A percentile compares a stretch with the other conserved stretches of the same genome.
These are phyloP conservation scores for Didymella pomorum DNA, from an alignment of 2,329 filamentous ascomycete species.

Conservation along the genomic window DNA sequence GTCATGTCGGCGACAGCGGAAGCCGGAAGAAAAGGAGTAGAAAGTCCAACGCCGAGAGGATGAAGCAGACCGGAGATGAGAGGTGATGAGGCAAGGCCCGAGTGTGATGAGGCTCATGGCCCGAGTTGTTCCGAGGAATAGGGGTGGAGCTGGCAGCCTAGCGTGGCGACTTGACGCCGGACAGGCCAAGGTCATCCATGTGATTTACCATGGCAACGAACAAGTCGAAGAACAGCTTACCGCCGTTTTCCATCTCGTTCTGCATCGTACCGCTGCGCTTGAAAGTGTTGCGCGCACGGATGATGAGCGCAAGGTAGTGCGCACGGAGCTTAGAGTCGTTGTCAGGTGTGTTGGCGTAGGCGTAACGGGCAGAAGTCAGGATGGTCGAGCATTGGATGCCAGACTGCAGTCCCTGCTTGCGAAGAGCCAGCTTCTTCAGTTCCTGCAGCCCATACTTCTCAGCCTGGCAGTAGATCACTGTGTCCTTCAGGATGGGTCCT, in stretches of 20 bases:
- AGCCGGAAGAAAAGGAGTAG: conserved; percentile 19
- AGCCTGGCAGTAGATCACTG: conserved; percentile 87
- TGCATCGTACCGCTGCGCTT: conserved; percentile 96
- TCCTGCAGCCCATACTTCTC: conserved; percentile 84
- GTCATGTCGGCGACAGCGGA: conserved; percentile 24
- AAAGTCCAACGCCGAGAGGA: conserved; percentile 14
- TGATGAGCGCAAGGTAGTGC: conserved; percentile 92
- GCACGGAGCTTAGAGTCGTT: conserved; percentile 89
- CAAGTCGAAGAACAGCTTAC: conserved; percentile 89
- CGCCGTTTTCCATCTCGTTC: conserved; percentile 88
- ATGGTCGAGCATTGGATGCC: conserved; percentile 87
- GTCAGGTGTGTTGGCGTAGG: conserved; percentile 88
- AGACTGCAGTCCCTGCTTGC: conserved; percentile 88
- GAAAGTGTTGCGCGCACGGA: conserved; percentile 85
- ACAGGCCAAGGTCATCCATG: conserved; percentile 59
- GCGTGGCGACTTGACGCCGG: conserved; percentile 37
- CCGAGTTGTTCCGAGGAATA: conserved; percentile 16
- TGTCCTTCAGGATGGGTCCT: conserved; percentile 81
- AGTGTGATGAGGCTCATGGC: conserved; percentile 9
- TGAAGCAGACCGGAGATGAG: conserved; percentile 29
- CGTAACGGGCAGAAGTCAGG: conserved; percentile 84
- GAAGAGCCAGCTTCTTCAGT: conserved; percentile 81
- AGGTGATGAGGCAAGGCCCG: conserved; percentile 16
- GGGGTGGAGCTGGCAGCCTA: conserved; percentile 31
- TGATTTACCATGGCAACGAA: conserved; percentile 95